phyloP scores from a whole-genome alignment of 2,329 filamentous ascomycete genomes.

The Dactylellina cionopaga region DNA sequence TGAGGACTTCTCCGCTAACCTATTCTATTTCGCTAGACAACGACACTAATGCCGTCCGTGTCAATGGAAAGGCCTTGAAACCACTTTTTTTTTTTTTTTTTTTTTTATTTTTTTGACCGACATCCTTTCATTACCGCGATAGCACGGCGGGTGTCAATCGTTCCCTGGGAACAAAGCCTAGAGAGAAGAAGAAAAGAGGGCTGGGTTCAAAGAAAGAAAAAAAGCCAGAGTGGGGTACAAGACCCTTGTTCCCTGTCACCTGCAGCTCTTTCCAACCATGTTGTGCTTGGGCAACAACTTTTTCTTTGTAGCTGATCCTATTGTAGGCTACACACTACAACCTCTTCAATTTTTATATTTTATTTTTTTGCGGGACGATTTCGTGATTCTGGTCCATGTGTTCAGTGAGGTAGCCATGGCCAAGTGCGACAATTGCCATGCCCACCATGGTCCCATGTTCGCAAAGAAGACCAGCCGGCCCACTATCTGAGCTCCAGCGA shows the following conservation, averaged over 20 bases:
- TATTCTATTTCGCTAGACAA: too few species aligned
- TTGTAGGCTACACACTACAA: slow-evolving; percentile 20
- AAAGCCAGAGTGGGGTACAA: slow-evolving; percentile 8
- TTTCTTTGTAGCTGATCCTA: slow-evolving; percentile 21
- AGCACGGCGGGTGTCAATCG: slow-evolving; percentile 21
- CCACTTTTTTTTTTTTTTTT: too few species aligned
- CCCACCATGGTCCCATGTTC: slow-evolving; percentile 20
- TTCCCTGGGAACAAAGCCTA: background rate
- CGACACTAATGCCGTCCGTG: too few species aligned
- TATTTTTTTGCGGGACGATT: slow-evolving; percentile 14
- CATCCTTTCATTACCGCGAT: slow-evolving; percentile 40
- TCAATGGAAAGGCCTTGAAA: too few species aligned
- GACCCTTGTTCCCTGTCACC: slow-evolving; percentile 37
- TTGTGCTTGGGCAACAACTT: slow-evolving; percentile 31
- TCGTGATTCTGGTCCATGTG: slow-evolving; percentile 9
- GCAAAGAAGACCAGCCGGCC: slow-evolving; percentile 14
- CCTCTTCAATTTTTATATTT: slow-evolving; percentile 21
- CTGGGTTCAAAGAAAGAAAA: slow-evolving; percentile 16
- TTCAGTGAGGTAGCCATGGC: slow-evolving; percentile 19
- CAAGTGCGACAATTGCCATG: too few species aligned
- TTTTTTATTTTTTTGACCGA: slow-evolving; percentile 28
- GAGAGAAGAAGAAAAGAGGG: slow-evolving; percentile 29
- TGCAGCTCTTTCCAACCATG: slow-evolving; percentile 42
- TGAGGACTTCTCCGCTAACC: too few species aligned
- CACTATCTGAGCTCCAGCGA: slow-evolving; percentile 24